Evolutionary conservation across 1,284 basidiomycete species (phyloP).

Genomic region (Pascua sp.): DNA sequence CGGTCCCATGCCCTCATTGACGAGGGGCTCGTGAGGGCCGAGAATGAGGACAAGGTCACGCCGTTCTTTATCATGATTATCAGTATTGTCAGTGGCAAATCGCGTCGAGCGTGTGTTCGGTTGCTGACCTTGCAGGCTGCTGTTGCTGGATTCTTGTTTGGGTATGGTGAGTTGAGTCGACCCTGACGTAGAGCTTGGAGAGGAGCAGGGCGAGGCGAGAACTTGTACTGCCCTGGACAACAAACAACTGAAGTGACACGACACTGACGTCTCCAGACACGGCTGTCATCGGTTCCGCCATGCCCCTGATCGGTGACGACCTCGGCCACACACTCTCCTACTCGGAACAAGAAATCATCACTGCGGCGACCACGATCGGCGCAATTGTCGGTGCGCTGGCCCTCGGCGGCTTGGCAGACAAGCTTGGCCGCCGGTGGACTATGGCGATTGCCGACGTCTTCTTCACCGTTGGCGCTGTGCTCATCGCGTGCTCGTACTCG

Average conservation of each 20-base stretch:
- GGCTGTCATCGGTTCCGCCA: conserved; percentile 18
- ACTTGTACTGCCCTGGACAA: too few species aligned
- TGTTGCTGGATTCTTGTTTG: conserved; percentile 60
- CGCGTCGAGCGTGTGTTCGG: too few species aligned
- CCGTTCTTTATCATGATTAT: conserved; percentile 40
- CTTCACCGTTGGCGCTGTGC: conserved; percentile 37
- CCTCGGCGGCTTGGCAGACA: conserved; percentile 5
- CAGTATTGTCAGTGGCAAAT: conserved; percentile 3
- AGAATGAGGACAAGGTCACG: conserved; percentile 26
- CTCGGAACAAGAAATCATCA: conserved; percentile 22
- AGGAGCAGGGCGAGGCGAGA: too few species aligned
- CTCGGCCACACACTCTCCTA: conserved; percentile 13
- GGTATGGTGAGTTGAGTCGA: not conserved
- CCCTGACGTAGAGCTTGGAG: too few species aligned
- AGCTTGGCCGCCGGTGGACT: conserved; percentile 19
- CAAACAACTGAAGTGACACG: not conserved
- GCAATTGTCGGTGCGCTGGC: conserved; percentile 23
- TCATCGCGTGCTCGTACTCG: conserved; percentile 37
- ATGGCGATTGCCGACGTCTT: conserved; percentile 21
- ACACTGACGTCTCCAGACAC: conserved; percentile 10
- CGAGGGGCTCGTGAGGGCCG: conserved; percentile 24
- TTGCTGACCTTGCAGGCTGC: conserved; percentile 20
- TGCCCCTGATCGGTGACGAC: conserved; percentile 18
- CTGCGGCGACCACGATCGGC: conserved; percentile 23
- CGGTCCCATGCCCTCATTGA: not conserved